Percentiles rank a stretch among this genome's conserved stretches.
phyloP scores from a whole-genome alignment of 2,329 filamentous ascomycete genomes.

The Talaromyces rugulosus region DNA sequence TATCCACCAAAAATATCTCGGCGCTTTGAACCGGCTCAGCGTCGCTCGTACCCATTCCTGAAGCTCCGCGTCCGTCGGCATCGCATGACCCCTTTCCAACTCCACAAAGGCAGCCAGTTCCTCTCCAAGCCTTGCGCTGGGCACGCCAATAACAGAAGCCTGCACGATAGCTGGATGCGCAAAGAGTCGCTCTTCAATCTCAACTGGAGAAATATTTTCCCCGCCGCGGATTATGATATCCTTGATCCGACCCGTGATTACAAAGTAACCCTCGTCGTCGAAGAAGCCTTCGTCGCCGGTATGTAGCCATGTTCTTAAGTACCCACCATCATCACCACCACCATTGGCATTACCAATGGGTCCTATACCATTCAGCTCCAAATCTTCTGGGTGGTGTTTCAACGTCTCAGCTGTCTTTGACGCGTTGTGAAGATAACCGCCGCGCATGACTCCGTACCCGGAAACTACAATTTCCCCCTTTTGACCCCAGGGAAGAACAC shows the following conservation, averaged over 20 bases:
- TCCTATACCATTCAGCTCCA: not conserved
- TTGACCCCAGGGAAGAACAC: not conserved
- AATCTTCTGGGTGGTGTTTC: not conserved
- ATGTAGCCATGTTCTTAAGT: not conserved
- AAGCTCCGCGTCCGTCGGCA: not conserved
- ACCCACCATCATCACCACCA: not conserved
- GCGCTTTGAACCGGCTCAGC: not conserved
- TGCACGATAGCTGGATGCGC: conserved; percentile 54
- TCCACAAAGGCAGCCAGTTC: not conserved
- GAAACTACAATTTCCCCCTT: not conserved
- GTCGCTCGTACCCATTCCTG: not conserved
- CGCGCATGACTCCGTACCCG: not conserved
- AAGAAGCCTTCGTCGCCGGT: conserved; percentile 44
- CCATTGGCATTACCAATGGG: not conserved
- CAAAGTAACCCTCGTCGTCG: conserved; percentile 58
- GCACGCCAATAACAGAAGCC: not conserved
- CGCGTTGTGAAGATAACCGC: not conserved
- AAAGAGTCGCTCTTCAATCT: conserved; percentile 65
- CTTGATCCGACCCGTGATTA: conserved; percentile 69
- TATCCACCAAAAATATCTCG: not conserved
- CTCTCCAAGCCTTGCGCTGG: not conserved
- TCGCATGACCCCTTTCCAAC: not conserved
- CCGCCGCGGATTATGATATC: conserved; percentile 71
- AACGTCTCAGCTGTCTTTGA: not conserved
- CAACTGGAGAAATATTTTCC: conserved; percentile 65